A percentile compares a stretch with the other conserved stretches of the same genome.
phyloP scores from a whole-genome alignment of 305 asterid species.

The Fraxinus nigra region DNA sequence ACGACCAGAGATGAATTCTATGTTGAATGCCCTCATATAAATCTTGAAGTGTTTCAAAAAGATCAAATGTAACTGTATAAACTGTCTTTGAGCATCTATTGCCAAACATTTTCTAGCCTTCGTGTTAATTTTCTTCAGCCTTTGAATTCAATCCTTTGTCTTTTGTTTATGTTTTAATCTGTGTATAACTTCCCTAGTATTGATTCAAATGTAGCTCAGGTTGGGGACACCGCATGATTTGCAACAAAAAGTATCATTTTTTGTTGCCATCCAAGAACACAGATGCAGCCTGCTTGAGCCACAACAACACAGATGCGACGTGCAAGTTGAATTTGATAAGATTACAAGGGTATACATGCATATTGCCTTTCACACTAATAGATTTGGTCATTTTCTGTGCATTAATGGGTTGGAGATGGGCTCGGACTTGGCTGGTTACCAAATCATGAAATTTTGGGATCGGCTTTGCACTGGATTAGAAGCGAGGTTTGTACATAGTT shows the following conservation, averaged over 20 bases:
- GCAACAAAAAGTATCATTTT: constrained; percentile 91
- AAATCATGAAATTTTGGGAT: constrained; percentile 93
- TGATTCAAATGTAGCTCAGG: constrained; percentile 54
- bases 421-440: constrained; percentile 61
- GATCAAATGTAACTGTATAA: neutral
- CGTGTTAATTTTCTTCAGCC: neutral
- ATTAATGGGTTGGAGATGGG: constrained; percentile 66
- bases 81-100: neutral
- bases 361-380: constrained; percentile 88
- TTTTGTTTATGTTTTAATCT: neutral
- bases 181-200: neutral
- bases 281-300: constrained; percentile 30
- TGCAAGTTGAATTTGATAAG: constrained; percentile 56
- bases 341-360: constrained; percentile 67
- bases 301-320: neutral
- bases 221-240: constrained; percentile 85
- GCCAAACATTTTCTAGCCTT: neutral
- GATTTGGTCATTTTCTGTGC: constrained; percentile 88
- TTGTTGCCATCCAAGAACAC: constrained; percentile 63
- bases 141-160: neutral
- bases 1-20: neutral
- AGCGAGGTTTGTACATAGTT: constrained; percentile 56
- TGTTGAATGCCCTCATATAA: neutral
- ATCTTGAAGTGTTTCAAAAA: neutral
- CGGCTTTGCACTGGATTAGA: constrained; percentile 72